Base-by-base conservation (phyloP, 1,284 basidiomycete genomes). In the Heterobasidion irregulare region DNA sequence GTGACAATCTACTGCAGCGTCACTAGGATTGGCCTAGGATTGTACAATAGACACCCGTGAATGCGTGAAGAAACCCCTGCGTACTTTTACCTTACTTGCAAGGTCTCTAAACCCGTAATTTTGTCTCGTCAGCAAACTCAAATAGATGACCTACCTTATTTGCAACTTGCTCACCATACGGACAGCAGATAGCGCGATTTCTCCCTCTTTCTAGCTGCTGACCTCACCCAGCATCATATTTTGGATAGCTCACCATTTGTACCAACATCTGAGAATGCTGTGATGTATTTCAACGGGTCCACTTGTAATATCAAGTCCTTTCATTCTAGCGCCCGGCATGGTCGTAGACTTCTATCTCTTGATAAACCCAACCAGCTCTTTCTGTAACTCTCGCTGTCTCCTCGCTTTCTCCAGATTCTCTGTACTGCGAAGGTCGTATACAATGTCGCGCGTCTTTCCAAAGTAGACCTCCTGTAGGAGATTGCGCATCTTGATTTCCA, bases 401-500 rank as follows among this genome's bases (percentile, higher is more conserved):
- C 84, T 80, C 56, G 88, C 86, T 64, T 87, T 86, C 67, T 92
- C 94, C 34, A 97, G 75, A 64, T 94, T 92, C 59, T 92, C 89
- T 26, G 90, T 75, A 60, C 90, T 94, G 49, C 97, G 82, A 53
- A 99, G 76, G 64, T 96, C 92, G 63, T 90, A 90, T 12, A 98
- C 87, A 47, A 99, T 86, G 67, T 99, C 96, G 61, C 91, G 86
- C 47, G 95, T 98, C 75, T 99, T 99, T 56, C 93, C 94, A 74
- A 98, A 98, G 75, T 98, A 98, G 15, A 99, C 96, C 73, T 97
- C 93, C 66, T 96, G 92, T 49, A 99, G 77, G 57, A 94, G 77
- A 70, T 97, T 98, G 50, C 97, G 84, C 89, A 98, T 95, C 76
- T 98, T 98, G 68, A 94, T 92, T 73, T 99, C 97, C 89, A 96